Evolutionary conservation across 139 green algal genomes (phyloP), one percentile per base, ranked within the genome.

Genomic region (Edaphochlamys debaryana): DNA sequence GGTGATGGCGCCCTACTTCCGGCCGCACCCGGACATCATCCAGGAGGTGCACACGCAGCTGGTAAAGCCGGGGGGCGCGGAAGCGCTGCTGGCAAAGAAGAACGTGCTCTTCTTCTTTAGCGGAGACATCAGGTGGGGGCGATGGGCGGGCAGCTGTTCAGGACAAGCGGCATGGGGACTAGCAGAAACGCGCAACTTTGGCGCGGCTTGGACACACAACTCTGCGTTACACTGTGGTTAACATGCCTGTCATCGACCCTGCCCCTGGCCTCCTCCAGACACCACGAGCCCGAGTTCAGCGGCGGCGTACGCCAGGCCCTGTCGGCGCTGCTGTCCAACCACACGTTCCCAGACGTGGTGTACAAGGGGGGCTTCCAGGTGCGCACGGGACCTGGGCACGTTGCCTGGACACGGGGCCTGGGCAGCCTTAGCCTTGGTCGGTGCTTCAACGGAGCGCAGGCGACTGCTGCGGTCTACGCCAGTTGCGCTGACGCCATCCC

Each of bases 221-320:
- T 54, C 45, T 22, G 13, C 45, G 45, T 9, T 13, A 9, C 45
- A 54, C 45, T 13, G 11, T 54, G 45, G 11, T 54, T 9, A 9
- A 9, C 11, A 9, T 54, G 45, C 45, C 45, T 54, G n/a, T 54
- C 11, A 54, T 54, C 11, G 11, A 15, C 48, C 11, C 48, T 15
- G 20, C 38, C 25, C 9, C 20, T 32, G 20, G 19, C 68, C 68
- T 2, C 58, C 20, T 40, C 7, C 56, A 86, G 80, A 48, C 58
- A 86, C 27, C 60, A 79, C 41, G 71, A 89, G 40, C 85, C 85
- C n/a, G 72, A 79, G 27, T 89, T 85, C 85, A 81, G 73, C 67
- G 79, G 81, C 20, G 73, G 73, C 19, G 79, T 84, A 8, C 79
- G 85, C 0, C 79, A 86, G 58, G 73, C 41, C 67, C 79, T 89